Evolutionary conservation across 257 asterid genomes (phyloP), one percentile per base, ranked within the genome.

Genomic region (Mentha longifolia): DNA sequence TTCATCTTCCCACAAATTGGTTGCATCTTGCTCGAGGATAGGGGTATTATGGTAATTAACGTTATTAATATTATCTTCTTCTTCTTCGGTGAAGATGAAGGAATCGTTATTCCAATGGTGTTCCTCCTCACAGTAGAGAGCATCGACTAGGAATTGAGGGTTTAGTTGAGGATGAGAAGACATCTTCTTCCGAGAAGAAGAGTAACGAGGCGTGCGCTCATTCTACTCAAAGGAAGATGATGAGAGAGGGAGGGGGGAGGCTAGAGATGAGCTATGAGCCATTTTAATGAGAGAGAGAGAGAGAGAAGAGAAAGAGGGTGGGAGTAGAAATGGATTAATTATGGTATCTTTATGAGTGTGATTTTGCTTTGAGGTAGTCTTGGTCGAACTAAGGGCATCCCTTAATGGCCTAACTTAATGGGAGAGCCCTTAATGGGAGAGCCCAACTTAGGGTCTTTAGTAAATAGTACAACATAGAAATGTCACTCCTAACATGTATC

Each of bases 41-140:
- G 30, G 74, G 66, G 45, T 14, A 30, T 28, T 52, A 52, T 9
- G 6, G 41, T 57, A 14, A 20, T 4, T 9, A 63, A 46, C n/a
- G 15, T 7, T 7, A 8, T 30, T 8, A 8, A 14, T 8, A 7
- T 11, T 55, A 10, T 22, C 81, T 52, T 47, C 74, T 20, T 47
- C 81, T 68, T 64, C 68, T 65, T 64, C 1, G 25, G 25, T 22
- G 1, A 22, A 22, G 25, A 22, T 22, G 25, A 22, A 22, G 25
- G 25, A 22, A 22, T 22, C 9, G 64, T 61, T 8, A 2, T 74
- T 86, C 82, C 81, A 79, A 7, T 78, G 81, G 39, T 79, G 78
- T 61, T 85, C 91, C 59, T 85, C 91, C 59, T 85, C 87, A 28
- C 88, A 84, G 54, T 75, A 82, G 69, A 85, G 71, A 62, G 85